Base-by-base conservation (phyloP, 2,329 filamentous ascomycete genomes). In the Monilinia aucupariae region DNA sequence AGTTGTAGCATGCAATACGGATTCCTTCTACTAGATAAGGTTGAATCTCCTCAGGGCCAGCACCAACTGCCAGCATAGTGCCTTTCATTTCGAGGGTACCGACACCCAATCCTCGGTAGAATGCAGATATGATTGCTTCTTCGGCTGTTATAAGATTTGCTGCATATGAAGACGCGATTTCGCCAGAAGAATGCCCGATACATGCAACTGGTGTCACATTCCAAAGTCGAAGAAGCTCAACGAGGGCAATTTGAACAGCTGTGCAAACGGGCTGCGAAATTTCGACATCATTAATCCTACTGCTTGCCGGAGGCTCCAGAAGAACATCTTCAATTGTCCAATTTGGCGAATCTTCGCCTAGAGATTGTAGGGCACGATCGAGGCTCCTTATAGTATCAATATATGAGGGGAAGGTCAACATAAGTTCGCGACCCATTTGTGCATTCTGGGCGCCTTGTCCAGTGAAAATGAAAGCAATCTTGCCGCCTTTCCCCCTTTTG, bases 161-260 rank as follows among this genome's bases (percentile, higher is more conserved):
- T 0, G 78, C 73, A 62, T 78, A 81, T 0, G 78, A 78, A 1
- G 79, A 79, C 1, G 70, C 79, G 47, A 81, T 80, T 62, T 82
- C 80, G 7, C 80, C 80, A 37, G 72, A 75, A 0, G 78, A 80
- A 67, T 81, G 80, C 1, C 80, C 78, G 3, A 75, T 71, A 0
- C 79, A 77, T 2, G 71, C 73, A 0, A 63, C 48, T 0, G 78
- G 76, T 2, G 59, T 66, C 22, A 81, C 69, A 1, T 74, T 74
- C 73, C 75, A 79, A 2, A 75, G 74, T 22, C 74, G 34, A 0
- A 82, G 71, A 2, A 82, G 71, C 15, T 77, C 71, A 0, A 78
- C 75, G 1, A 82, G 67, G 0, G 74, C 65, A n/a, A 83, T 71
- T 68, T 83, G 81, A 3, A 83, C 64, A 0, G 79, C 78, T 0